Percentiles rank a stretch among this genome's conserved stretches.
phyloP scores from a whole-genome alignment of 2,329 filamentous ascomycete genomes.

The Cadophora sp. region DNA sequence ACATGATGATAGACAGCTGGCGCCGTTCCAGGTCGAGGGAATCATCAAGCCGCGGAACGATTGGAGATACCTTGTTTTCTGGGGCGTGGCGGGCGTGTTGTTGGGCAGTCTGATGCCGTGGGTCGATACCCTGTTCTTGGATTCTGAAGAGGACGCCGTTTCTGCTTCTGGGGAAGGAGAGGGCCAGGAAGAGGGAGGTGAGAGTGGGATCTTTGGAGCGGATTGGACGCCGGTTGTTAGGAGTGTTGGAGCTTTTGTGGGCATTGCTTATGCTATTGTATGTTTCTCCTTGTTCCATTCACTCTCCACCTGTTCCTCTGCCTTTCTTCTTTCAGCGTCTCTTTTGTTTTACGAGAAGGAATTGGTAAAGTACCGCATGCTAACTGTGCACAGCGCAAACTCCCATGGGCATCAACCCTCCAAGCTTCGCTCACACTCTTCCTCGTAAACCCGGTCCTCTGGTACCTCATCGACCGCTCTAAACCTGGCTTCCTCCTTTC shows the following conservation, averaged over 20 bases:
- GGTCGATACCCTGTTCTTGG: conserved; percentile 79
- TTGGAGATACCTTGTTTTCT: conserved; percentile 77
- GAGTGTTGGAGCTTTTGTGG: conserved; percentile 74
- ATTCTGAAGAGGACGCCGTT: conserved; percentile 40
- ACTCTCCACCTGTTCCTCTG: not conserved
- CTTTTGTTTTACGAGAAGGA: not conserved
- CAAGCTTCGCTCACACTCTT: conserved; percentile 90
- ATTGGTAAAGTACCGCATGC: not conserved
- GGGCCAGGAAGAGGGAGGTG: conserved; percentile 32
- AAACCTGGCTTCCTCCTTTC: conserved; percentile 84
- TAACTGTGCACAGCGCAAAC: conserved; percentile 67
- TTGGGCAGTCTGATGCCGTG: conserved; percentile 84
- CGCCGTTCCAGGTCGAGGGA: conserved; percentile 61
- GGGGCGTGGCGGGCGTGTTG: conserved; percentile 80
- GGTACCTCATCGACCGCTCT: conserved; percentile 95
- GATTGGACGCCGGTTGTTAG: conserved; percentile 80
- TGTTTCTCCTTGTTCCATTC: conserved; percentile 46
- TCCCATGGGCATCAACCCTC: conserved; percentile 94
- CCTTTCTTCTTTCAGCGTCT: not conserved
- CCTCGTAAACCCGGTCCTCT: conserved; percentile 89
- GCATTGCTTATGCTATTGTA: conserved; percentile 83
- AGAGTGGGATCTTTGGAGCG: conserved; percentile 52
- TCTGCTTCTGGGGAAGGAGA: conserved; percentile 36
- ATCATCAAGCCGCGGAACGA: conserved; percentile 52
- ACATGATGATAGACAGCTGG: conserved; percentile 71